A percentile compares a stretch with the other conserved stretches of the same genome.
These are phyloP conservation scores for Gamarada debralockiae DNA, from an alignment of 495 filamentous ascomycete genomes.

Conservation along the genomic window DNA sequence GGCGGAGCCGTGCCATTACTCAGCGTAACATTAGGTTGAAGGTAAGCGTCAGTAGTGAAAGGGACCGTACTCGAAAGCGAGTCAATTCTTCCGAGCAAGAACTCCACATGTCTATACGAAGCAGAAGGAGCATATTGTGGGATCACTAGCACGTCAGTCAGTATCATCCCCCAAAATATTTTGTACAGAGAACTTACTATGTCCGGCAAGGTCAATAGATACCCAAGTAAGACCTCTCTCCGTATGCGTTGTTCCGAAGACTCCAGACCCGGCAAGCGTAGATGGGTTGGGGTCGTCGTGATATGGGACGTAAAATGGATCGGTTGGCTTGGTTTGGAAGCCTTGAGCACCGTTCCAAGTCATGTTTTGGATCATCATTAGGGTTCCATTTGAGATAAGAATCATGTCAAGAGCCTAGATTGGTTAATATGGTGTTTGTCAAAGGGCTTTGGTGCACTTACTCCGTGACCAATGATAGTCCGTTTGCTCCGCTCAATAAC, in stretches of 20 bases:
- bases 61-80: conserved; percentile 15
- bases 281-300: conserved; percentile 30
- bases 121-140: conserved; percentile 61
- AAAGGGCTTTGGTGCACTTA: conserved; percentile 5
- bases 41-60: conserved; percentile 16
- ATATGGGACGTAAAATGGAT: conserved; percentile 64
- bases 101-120: conserved; percentile 66
- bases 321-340: conserved; percentile 54
- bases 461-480: conserved; percentile 65
- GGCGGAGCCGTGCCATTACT: conserved; percentile 14
- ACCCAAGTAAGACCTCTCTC: conserved; percentile 70
- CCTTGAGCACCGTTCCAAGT: conserved; percentile 73
- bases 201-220: conserved; percentile 55
- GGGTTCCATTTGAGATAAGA: conserved; percentile 61
- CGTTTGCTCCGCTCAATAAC: conserved; percentile 71
- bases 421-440: not conserved
- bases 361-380: conserved; percentile 80
- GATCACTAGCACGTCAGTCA: conserved; percentile 23
- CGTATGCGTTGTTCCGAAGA: conserved; percentile 56
- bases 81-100: conserved; percentile 56
- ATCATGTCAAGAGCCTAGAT: conserved; percentile 38
- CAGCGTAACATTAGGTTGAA: conserved; percentile 14
- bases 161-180: not conserved
- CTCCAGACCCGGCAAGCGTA: conserved; percentile 44
- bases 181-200: conserved; percentile 29